Conservation (phyloP, 2,329 filamentous ascomycete species). For the Claviceps purpurea region DNA sequence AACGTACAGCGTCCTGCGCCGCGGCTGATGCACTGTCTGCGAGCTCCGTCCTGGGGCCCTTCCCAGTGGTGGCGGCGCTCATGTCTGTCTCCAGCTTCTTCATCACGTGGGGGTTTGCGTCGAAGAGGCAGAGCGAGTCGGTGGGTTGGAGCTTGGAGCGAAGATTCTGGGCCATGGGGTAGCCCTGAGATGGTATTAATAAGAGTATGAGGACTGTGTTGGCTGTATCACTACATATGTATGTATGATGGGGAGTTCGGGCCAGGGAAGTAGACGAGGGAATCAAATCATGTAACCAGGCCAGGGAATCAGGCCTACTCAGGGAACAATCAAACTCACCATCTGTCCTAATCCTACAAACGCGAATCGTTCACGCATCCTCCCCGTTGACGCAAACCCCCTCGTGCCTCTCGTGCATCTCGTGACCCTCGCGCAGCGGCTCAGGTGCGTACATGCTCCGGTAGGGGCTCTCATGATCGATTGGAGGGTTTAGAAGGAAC, state of each 20-base stretch:
- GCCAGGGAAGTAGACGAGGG: not conserved
- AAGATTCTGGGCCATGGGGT: constrained; percentile 50
- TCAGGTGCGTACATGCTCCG: constrained; percentile 8
- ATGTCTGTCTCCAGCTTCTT: constrained; percentile 35
- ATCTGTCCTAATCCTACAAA: constrained; percentile 50
- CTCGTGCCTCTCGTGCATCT: constrained; percentile 17
- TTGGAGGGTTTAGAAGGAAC: not conserved
- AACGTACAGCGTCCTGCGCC: constrained; percentile 38
- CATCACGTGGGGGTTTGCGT: constrained; percentile 39
- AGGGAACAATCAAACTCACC: constrained; percentile 25
- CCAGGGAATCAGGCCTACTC: too few species aligned
- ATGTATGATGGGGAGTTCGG: too few species aligned
- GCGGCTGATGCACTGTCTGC: constrained; percentile 33
- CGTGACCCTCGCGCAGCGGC: too few species aligned
- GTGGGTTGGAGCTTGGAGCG: constrained; percentile 38
- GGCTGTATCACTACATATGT: too few species aligned
- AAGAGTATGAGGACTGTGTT: too few species aligned
- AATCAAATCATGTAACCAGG: not conserved
- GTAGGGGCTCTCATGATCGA: constrained; percentile 10
- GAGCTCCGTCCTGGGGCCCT: constrained; percentile 33
- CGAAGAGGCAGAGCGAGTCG: constrained; percentile 40
- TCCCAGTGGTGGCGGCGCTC: constrained; percentile 24
- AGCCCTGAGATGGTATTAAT: constrained; percentile 28
- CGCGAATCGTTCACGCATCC: constrained; percentile 38
- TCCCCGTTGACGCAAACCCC: constrained; percentile 35